Evolutionary conservation across 768 basidiomycete genomes (phyloP), one percentile per base, ranked within the genome.

Genomic region (Mycena pura): DNA sequence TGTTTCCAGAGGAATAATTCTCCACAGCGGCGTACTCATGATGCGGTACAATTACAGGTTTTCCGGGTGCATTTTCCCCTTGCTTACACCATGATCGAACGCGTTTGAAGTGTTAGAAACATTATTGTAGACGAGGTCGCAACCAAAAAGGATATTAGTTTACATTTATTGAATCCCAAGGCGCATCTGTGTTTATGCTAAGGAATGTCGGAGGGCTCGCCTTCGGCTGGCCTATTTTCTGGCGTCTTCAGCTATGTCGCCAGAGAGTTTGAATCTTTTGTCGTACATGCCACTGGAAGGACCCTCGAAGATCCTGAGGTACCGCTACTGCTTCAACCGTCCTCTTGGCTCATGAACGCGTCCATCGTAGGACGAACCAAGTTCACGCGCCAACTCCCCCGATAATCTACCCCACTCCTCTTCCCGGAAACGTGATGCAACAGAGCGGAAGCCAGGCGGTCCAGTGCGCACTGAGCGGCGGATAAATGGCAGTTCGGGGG

Each of bases 191-290:
- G 21, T 31, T 45, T 31, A 39, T 29, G 27, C n/a, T 6, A 29
- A 11, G 41, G 25, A n/a, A 48, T 39, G 50, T 22, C 56, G 17
- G 50, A 58, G 8, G 50, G 55, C 15, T 10, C 41, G 11, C 31
- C 62, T 46, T 60, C 68, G 29, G 61, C 74, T 44, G 84, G 87
- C 39, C 67, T 89, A 3, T 65, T 91, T 21, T 84, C 87, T 1
- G 86, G 85, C 63, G 87, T 92, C 5, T 80, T 92, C 64, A 82
- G 76, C 71, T 91, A 87, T 70, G 84, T 93, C 5, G 85, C 90
- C 11, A 80, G 85, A 48, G 91, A 93, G 71, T 69, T 92, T 34
- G 86, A 86, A 44, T 86, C 86, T 11, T 93, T 93, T 71, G 80
- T 92, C 24, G 74, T 82, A 19, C 88, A 78, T 67, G 91, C 91